Evolutionary conservation across 23 red algal species (phyloP).

Genomic region (Pyropia haitanensis): DNA sequence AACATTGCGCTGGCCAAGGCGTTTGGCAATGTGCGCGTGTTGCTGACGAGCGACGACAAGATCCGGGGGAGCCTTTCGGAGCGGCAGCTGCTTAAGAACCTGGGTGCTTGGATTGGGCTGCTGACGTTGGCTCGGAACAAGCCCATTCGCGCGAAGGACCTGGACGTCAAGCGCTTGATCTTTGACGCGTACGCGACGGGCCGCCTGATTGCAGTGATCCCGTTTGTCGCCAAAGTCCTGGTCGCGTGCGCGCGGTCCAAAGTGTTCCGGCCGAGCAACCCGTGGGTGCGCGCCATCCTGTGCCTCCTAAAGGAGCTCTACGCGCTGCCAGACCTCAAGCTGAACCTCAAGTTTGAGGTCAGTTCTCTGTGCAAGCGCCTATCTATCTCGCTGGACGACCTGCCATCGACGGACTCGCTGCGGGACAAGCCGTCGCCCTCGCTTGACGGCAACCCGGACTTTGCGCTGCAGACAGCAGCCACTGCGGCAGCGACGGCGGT

Average conservation of each 20-base stretch:
- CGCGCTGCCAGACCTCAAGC: slow-evolving; percentile 80
- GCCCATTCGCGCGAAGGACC: slow-evolving; percentile 60
- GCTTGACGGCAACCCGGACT: slow-evolving; percentile 79
- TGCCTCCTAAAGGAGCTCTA: slow-evolving; percentile 89
- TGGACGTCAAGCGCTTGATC: slow-evolving; percentile 85
- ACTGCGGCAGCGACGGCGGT: slow-evolving; percentile 17
- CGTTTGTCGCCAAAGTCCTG: slow-evolving; percentile 84
- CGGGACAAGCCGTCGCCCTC: slow-evolving; percentile 21
- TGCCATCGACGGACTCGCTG: slow-evolving; percentile 59
- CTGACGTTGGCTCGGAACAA: slow-evolving; percentile 85
- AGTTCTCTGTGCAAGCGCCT: slow-evolving; percentile 77
- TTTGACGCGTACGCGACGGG: slow-evolving; percentile 71
- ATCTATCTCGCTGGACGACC: slow-evolving; percentile 40
- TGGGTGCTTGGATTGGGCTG: slow-evolving; percentile 90
- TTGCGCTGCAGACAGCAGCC: slow-evolving; percentile 16
- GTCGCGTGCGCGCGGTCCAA: slow-evolving; percentile 43
- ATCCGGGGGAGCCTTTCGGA: slow-evolving; percentile 58
- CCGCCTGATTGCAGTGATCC: slow-evolving; percentile 79
- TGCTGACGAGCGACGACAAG: slow-evolving; percentile 57
- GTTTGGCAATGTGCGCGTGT: slow-evolving; percentile 68
- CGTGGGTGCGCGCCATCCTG: slow-evolving; percentile 78
- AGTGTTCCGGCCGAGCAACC: slow-evolving; percentile 92
- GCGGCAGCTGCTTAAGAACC: slow-evolving; percentile 71
- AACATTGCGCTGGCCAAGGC: slow-evolving; percentile 54
- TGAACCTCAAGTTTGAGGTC: slow-evolving; percentile 94